phyloP scores from a whole-genome alignment of 2,329 filamentous ascomycete genomes.

The Verticillium albo-atrum region DNA sequence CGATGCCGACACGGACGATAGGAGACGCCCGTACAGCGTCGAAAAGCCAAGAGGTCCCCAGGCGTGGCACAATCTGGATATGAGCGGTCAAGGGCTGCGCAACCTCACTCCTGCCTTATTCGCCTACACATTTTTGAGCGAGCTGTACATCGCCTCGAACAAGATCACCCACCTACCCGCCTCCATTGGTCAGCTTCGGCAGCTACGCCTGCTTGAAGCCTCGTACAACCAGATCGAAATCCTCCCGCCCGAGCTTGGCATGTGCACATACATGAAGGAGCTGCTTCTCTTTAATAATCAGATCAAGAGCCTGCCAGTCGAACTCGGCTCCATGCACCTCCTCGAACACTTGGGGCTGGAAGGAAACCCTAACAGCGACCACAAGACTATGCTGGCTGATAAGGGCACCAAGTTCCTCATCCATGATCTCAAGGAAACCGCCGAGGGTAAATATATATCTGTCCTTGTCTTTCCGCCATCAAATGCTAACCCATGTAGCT shows the following conservation, averaged over 20 bases:
- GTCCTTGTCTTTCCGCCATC: background rate
- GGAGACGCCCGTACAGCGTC: slow-evolving; percentile 59
- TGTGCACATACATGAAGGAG: slow-evolving; percentile 89
- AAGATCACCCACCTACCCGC: slow-evolving; percentile 77
- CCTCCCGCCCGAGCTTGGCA: slow-evolving; percentile 87
- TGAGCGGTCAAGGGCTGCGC: slow-evolving; percentile 91
- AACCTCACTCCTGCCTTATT: slow-evolving; percentile 78
- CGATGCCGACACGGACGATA: slow-evolving; percentile 52
- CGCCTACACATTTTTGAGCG: slow-evolving; percentile 81
- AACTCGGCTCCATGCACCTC: slow-evolving; percentile 84
- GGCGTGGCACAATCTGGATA: slow-evolving; percentile 89
- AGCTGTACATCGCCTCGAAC: slow-evolving; percentile 92
- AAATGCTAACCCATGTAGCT: slow-evolving; percentile 35
- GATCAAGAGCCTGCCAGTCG: slow-evolving; percentile 74
- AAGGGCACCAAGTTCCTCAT: slow-evolving; percentile 84
- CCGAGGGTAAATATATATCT: slow-evolving; percentile 58
- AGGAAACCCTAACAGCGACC: slow-evolving; percentile 77
- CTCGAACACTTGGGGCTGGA: slow-evolving; percentile 88
- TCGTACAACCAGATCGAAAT: slow-evolving; percentile 82
- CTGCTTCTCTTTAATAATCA: slow-evolving; percentile 88
- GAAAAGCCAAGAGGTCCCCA: slow-evolving; percentile 65
- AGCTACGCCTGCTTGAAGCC: slow-evolving; percentile 77
- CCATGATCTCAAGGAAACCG: slow-evolving; percentile 75
- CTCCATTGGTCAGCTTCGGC: slow-evolving; percentile 76
- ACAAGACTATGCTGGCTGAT: slow-evolving; percentile 81